Base-by-base conservation (phyloP, 345 rosid genomes). In the Sisymbrium altissimum region DNA sequence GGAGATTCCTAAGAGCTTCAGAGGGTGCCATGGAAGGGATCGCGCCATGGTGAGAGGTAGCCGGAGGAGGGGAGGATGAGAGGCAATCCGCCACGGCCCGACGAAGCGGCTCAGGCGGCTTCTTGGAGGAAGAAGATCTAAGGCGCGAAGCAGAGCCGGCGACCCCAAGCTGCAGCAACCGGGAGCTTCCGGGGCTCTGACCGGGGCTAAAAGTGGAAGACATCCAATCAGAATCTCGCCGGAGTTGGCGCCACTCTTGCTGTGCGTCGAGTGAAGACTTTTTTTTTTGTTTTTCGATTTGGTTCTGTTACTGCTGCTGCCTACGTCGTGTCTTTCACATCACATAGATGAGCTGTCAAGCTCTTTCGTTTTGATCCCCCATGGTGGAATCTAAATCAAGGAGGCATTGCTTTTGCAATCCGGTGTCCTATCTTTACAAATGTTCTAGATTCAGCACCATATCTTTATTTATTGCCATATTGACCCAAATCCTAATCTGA, bases 41-140 rank as follows among this genome's bases (percentile, higher is more conserved):
- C 77, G 81, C 33, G 12, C 87, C 90, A 46, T 83, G 86, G 78
- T 87, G 90, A 17, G 89, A 83, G 72, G 70, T 66, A 48, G 82
- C 75, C 8, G 85, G 82, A 50, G 91, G 81, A 39, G 84, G 80
- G 7, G 82, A 74, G 18, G 89, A 84, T 0, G 90, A 80, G 59
- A 93, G 84, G 59, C 98, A 95, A 81, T 95, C 96, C 14, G 92
- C 98, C 55, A 95, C 87, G 18, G 97, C 96, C 9, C 97, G 87
- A 19, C 96, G 96, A 59, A 95, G 82, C 8, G 98, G 99, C 88
- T 95, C 99, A 25, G 99, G 99, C 14, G 90, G 98, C 80, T 92
- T 92, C 82, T 83, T 92, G 9, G 81, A 62, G 3, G 87, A 82
- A 43, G 96, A 87, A 77, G 97, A 95, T 92, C 98, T 92, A 78